Conservation (phyloP, 2,329 filamentous ascomycete genomes). For the Verticillium isaacii region DNA sequence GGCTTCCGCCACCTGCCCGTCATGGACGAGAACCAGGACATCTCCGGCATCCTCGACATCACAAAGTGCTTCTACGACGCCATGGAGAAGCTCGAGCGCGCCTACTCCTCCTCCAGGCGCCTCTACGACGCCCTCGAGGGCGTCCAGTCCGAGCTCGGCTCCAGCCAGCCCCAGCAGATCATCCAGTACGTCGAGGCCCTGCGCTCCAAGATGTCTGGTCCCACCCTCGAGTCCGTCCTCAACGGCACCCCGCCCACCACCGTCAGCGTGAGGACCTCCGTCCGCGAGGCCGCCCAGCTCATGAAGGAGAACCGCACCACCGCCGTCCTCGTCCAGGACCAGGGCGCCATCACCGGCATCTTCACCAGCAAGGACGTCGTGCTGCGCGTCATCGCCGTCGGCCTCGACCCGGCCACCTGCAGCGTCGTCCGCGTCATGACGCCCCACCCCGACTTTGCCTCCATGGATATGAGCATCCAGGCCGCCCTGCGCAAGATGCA, state of each 20-base stretch:
- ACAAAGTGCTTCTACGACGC: slow-evolving; percentile 99
- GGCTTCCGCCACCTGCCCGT: slow-evolving; percentile 96
- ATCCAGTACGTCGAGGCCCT: slow-evolving; percentile 98
- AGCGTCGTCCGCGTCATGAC: slow-evolving; percentile 99
- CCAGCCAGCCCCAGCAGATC: slow-evolving; percentile 95
- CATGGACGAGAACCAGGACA: slow-evolving; percentile 99
- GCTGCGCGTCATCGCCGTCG: slow-evolving; percentile 93
- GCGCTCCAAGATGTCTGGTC: slow-evolving; percentile 93
- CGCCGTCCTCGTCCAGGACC: slow-evolving; percentile 91
- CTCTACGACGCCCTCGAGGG: slow-evolving; percentile 96
- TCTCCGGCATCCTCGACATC: slow-evolving; percentile 95
- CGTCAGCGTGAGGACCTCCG: slow-evolving; percentile 91
- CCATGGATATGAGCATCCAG: slow-evolving; percentile 98
- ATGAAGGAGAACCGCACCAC: slow-evolving; percentile 99
- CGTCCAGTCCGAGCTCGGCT: slow-evolving; percentile 92
- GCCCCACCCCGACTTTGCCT: slow-evolving; percentile 96
- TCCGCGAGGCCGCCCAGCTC: slow-evolving; percentile 88
- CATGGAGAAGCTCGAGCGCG: slow-evolving; percentile 98
- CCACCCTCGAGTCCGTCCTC: slow-evolving; percentile 89
- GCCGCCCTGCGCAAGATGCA: slow-evolving; percentile 98
- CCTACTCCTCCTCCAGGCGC: slow-evolving; percentile 96
- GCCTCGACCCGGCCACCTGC: slow-evolving; percentile 88
- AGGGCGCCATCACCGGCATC: slow-evolving; percentile 95
- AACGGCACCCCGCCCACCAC: slow-evolving; percentile 90
- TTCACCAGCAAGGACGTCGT: slow-evolving; percentile 99